Evolutionary conservation across 2,329 filamentous ascomycete species (phyloP).

Genomic region (Calonectria pseudoturangicola): DNA sequence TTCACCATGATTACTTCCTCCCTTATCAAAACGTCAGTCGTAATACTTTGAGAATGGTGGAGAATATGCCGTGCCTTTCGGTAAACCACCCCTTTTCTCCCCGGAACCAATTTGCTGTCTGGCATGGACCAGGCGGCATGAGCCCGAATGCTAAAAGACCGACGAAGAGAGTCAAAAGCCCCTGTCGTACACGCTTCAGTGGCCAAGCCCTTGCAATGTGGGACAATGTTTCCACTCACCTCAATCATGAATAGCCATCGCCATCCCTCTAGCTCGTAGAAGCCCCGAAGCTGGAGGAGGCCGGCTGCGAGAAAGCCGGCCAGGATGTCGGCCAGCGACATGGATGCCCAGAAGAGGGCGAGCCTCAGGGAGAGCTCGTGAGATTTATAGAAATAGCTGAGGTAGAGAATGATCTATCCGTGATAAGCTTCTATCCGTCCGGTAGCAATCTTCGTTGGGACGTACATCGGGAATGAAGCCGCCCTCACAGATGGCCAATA

Average conservation of each 20-base stretch:
- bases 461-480: constrained; percentile 48
- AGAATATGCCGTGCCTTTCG: constrained; percentile 41
- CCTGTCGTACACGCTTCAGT: constrained; percentile 33
- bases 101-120: constrained; percentile 73
- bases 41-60: neutral
- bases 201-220: constrained; percentile 9
- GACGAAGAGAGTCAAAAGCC: constrained; percentile 57
- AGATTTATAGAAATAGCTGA: constrained; percentile 80
- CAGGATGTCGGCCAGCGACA: constrained; percentile 44
- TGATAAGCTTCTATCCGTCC: constrained; percentile 27
- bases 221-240: constrained; percentile 23
- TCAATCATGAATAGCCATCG: constrained; percentile 71
- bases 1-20: constrained; percentile 76
- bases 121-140: constrained; percentile 55
- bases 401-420: constrained; percentile 71
- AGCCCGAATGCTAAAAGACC: constrained; percentile 48
- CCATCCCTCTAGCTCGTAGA: constrained; percentile 73
- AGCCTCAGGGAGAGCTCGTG: constrained; percentile 74
- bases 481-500: constrained; percentile 45
- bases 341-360: constrained; percentile 78
- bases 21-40: constrained; percentile 29
- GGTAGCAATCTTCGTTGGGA: constrained; percentile 13
- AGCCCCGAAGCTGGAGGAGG: constrained; percentile 71
- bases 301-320: constrained; percentile 63
- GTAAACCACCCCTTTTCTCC: constrained; percentile 66